Conservation (phyloP, 1,284 basidiomycete genomes). For the Microbotryomycetes sp. region DNA sequence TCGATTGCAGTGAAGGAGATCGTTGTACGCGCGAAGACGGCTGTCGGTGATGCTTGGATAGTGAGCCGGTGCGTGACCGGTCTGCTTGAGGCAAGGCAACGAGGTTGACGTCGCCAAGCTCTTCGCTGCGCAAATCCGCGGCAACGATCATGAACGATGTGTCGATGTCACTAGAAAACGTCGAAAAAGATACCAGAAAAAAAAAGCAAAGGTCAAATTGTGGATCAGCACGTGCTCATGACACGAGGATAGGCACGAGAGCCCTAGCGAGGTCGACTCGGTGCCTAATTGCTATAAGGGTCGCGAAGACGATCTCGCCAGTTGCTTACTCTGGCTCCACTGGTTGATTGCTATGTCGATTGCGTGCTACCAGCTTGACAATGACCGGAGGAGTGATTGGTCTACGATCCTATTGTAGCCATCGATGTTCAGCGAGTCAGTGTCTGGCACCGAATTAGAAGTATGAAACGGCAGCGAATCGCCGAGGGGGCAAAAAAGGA, state of each 20-base stretch:
- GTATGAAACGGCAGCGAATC: no score
- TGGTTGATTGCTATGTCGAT: slow-evolving; percentile 27
- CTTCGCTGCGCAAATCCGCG: slow-evolving; percentile 78
- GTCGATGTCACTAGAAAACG: slow-evolving; percentile 61
- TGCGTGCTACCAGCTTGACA: slow-evolving; percentile 37
- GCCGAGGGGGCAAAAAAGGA: slow-evolving; percentile 3
- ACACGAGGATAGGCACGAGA: no score
- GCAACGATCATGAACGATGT: slow-evolving; percentile 77
- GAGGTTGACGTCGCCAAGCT: slow-evolving; percentile 70
- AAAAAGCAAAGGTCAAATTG: slow-evolving; percentile 18
- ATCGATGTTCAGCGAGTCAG: slow-evolving; percentile 13
- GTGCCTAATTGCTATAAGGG: no score
- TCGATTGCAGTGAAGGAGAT: background rate
- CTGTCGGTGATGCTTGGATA: slow-evolving; percentile 37
- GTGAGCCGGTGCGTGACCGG: background rate
- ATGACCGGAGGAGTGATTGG: slow-evolving; percentile 84
- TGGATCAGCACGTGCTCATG: no score
- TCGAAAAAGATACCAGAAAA: no score
- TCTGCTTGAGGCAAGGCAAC: background rate
- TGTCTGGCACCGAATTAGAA: no score
- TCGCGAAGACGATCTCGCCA: no score
- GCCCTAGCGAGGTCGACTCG: slow-evolving; percentile 12
- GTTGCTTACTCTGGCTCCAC: slow-evolving; percentile 47
- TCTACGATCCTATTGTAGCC: slow-evolving; percentile 62
- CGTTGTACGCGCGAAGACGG: slow-evolving; percentile 34